Percentiles rank a stretch among this genome's conserved stretches.
These are phyloP conservation scores for Teratosphaeriaceae sp. DNA, from an alignment of 2,329 filamentous ascomycete species.

Conservation along the genomic window DNA sequence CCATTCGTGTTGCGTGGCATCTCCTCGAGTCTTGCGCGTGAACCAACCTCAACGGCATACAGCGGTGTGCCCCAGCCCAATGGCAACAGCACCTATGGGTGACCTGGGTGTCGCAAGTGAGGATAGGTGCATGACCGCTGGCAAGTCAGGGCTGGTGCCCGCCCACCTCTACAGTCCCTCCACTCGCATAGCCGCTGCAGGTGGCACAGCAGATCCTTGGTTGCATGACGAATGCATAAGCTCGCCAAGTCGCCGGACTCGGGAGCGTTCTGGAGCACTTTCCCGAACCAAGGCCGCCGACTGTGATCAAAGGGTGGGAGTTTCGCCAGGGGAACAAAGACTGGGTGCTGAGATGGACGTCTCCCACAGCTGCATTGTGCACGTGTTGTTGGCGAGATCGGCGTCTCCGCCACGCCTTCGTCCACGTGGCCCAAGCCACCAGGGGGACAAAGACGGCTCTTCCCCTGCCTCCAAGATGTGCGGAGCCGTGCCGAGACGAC, in stretches of 20 bases:
- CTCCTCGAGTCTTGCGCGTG: not conserved
- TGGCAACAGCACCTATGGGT: not conserved
- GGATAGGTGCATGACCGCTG: not conserved
- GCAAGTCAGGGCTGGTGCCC: constrained; percentile 2
- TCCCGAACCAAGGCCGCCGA: too few relatives aligned
- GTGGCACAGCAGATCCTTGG: not conserved
- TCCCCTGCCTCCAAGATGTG: not conserved
- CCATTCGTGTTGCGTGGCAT: too few relatives aligned
- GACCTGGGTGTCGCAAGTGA: not conserved
- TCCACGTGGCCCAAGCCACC: not conserved
- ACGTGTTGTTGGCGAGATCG: not conserved
- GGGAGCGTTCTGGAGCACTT: not conserved
- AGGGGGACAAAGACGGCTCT: not conserved
- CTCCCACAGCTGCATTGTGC: too few relatives aligned
- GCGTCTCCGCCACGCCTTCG: not conserved
- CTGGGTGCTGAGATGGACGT: too few relatives aligned
- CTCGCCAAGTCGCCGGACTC: not conserved
- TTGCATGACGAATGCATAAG: not conserved
- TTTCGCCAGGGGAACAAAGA: not conserved
- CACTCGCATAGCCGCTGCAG: not conserved
- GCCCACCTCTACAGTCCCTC: too few relatives aligned
- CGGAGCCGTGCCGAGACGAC: too few relatives aligned
- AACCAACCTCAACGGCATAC: not conserved
- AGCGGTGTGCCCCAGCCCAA: constrained; percentile 2
- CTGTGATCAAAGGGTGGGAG: too few relatives aligned